Evolutionary conservation across 1,284 basidiomycete species (phyloP), one percentile per base, ranked within the genome.

Genomic region (Cryptococcus hybrid): DNA sequence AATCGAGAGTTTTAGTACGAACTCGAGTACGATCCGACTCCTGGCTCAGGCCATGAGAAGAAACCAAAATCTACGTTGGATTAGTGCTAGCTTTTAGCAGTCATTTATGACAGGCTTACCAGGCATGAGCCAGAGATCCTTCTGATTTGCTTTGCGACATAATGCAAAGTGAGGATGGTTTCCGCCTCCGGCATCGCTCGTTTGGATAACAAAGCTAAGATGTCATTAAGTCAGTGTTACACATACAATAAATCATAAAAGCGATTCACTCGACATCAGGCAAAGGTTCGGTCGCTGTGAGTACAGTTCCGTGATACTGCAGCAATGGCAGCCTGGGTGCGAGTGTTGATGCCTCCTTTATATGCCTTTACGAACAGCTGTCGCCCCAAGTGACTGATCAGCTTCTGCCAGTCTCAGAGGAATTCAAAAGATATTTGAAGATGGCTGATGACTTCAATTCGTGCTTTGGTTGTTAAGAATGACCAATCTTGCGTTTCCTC

Each of bases 1-100:
- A 67, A 9, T 49, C 60, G 9, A 63, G 49, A 1, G 70, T 61
- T 57, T 75, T 63, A 53, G 61, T 59, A 18, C 70, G 56, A 1
- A 76, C 70, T 42, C 75, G 47, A 51, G 55, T 72, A 73, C 3
- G 65, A 59, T 9, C 69, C 68, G 2, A 75, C 72, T 43, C 65
- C 67, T 12, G 66, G 76, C 56, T 75, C 75, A 7, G 75, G 72
- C 74, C 72, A 77, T 30, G 68, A 71, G 58, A 61, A 75, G 63
- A 75, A 76, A 1, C 69, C 69, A 58, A 73, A 78, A 54, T 77
- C 75, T 62, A 52, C 13, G 44, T 24, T 24, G 24, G 24, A 38
- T 30, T 7, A 36, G 2, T 24, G 15, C 37, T 38, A 40, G 30
- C 44, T 15, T 3, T 24, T 45, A 9, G 7, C 37, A 46, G 24